These are phyloP conservation scores for Kernera saxatilis DNA, from an alignment of 345 rosid species.

Conservation along the genomic window DNA sequence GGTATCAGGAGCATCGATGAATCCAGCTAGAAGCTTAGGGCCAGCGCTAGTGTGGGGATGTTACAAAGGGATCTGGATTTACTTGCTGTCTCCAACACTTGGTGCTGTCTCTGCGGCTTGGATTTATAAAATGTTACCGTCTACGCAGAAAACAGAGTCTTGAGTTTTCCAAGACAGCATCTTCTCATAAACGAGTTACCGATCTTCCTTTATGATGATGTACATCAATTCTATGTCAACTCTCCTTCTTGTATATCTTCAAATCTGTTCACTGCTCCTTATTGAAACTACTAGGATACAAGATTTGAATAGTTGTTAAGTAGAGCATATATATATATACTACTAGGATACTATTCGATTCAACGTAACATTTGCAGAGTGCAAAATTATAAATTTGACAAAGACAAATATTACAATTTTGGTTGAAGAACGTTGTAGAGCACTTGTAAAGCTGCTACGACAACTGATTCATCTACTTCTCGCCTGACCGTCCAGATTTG, in stretches of 20 bases:
- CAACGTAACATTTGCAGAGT: neutral
- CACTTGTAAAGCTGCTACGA: neutral
- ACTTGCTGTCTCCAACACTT: conserved; percentile 40
- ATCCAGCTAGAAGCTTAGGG: conserved; percentile 65
- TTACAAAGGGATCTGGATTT: conserved; percentile 44
- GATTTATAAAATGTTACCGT: conserved; percentile 41
- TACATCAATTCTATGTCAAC: neutral
- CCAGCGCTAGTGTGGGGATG: conserved; percentile 45
- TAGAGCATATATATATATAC: neutral
- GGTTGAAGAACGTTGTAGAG: neutral
- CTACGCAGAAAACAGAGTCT: conserved; percentile 51
- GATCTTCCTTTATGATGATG: conserved; percentile 26
- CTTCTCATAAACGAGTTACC: conserved; percentile 35
- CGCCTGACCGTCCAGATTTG: conserved; percentile 5
- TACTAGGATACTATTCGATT: too few species aligned
- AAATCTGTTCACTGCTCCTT: neutral
- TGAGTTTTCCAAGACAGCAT: conserved; percentile 44
- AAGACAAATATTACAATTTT: neutral
- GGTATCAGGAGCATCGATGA: conserved; percentile 72
- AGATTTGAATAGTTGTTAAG: too few species aligned
- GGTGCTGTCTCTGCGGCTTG: conserved; percentile 49
- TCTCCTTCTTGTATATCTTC: neutral
- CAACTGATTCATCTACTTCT: conserved; percentile 10
- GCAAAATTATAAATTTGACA: neutral
- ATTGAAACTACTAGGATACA: too few species aligned